Evolutionary conservation across 1,284 basidiomycete species (phyloP).

Genomic region (Heterobasidion irregulare): DNA sequence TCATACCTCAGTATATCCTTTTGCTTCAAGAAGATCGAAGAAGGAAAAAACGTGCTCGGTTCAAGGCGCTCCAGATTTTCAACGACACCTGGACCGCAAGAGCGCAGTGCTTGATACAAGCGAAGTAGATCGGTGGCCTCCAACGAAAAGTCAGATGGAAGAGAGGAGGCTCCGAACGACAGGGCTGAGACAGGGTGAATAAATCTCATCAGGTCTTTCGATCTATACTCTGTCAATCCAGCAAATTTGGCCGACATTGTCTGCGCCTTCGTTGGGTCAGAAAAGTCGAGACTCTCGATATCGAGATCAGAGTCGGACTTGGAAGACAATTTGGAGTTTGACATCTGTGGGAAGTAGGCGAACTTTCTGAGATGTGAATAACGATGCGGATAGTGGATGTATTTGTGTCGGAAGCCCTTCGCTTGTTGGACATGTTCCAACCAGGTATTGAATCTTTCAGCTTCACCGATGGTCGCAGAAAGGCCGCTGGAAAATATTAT

Average conservation of each 20-base stretch:
- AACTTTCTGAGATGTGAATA: slow-evolving; percentile 69
- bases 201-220: slow-evolving; percentile 35
- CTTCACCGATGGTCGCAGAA: slow-evolving; percentile 61
- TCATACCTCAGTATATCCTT: slow-evolving; percentile 56
- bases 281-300: no score
- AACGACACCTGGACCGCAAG: slow-evolving; percentile 12
- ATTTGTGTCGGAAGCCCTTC: slow-evolving; percentile 47
- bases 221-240: slow-evolving; percentile 27
- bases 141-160: slow-evolving; percentile 55
- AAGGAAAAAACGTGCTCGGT: slow-evolving; percentile 38
- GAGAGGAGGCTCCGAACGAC: slow-evolving; percentile 34
- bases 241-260: slow-evolving; percentile 19
- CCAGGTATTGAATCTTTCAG: slow-evolving; percentile 59
- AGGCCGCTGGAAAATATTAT: slow-evolving; percentile 38
- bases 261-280: no score
- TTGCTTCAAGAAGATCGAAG: slow-evolving; percentile 35
- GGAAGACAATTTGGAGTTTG: slow-evolving; percentile 8
- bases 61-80: slow-evolving; percentile 27
- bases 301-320: not conserved
- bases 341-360: slow-evolving; percentile 33
- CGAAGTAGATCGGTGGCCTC: slow-evolving; percentile 49
- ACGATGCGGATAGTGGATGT: slow-evolving; percentile 55
- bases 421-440: slow-evolving; percentile 49
- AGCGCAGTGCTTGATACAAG: slow-evolving; percentile 36
- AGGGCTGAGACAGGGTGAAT: slow-evolving; percentile 55